Evolutionary conservation across 2,329 filamentous ascomycete genomes (phyloP), one percentile per base, ranked within the genome.

Genomic region (Pestalotiopsis fici): DNA sequence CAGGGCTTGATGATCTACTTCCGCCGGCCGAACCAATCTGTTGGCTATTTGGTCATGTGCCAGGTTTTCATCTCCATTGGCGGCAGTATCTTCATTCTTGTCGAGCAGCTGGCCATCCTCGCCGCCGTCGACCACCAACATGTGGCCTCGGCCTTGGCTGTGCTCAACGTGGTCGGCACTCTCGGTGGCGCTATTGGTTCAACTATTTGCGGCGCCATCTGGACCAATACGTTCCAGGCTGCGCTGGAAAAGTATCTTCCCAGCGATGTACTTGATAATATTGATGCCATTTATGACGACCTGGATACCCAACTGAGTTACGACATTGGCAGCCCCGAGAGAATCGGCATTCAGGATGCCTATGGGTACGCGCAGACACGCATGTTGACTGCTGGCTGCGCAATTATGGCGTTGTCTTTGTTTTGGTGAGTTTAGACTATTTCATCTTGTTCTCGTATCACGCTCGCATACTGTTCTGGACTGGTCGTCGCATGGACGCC

Each of bases 131-230:
- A 82, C 37, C 86, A 89, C 70, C 80, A 86, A 69, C 80, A 88
- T 69, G 82, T 89, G 11, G 85, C 88, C 27, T 80, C 83, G 2
- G 82, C 85, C 12, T 83, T 88, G 3, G 86, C 87, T 4, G 78
- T 91, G 68, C 82, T 87, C 65, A 80, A 84, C 15, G 82, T 90
- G 1, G 84, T 86, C 47, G 83, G 85, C 68, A 83, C 83, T 62
- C 82, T 90, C 66, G 88, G 88, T 65, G 86, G 84, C 35, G 84
- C 86, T 2, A 81, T 89, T 11, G 87, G 87, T 12, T 79, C 80
- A 3, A 84, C 87, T n/a, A 83, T 91, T 64, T 85, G 87, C 3
- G 85, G 83, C 3, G 86, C 87, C 2, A 85, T 91, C 70, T 91
- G 88, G 87, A 85, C 83, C 0, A 82, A 84, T 71, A 82, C 83